A percentile compares a stretch with the other conserved stretches of the same genome.
Conservation (phyloP, 371 early-diverging fungal genomes). For the Mortierella sp. region DNA sequence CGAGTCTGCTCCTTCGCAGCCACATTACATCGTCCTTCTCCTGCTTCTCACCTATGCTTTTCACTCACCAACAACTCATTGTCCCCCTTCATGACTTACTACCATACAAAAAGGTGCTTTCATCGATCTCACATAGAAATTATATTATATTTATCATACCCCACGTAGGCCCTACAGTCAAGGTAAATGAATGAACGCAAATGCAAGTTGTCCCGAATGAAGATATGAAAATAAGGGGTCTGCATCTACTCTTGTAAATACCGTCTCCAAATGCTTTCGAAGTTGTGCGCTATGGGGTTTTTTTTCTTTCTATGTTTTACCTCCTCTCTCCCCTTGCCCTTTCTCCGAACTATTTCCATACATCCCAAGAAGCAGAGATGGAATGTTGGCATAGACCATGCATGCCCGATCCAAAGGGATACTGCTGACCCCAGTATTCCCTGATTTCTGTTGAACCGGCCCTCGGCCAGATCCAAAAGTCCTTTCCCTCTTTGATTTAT, state of each 20-base stretch:
- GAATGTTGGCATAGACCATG: slow-evolving; percentile 9
- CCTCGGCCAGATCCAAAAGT: not conserved
- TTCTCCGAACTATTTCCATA: slow-evolving; percentile 2
- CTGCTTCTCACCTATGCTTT: slow-evolving; percentile 4
- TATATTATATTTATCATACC: not conserved
- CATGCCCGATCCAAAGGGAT: slow-evolving; percentile 17
- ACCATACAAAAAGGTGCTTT: not conserved
- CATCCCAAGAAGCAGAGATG: not conserved
- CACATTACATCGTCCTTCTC: not conserved
- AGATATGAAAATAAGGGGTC: slow-evolving; percentile 1
- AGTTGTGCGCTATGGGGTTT: not conserved
- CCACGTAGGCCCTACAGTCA: not conserved
- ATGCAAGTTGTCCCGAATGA: not conserved
- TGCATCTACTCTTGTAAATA: not conserved
- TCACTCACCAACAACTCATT: not conserved
- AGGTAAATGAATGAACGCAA: not conserved
- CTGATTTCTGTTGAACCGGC: slow-evolving; percentile 13
- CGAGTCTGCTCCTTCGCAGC: slow-evolving; percentile 9
- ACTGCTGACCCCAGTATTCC: slow-evolving; percentile 11
- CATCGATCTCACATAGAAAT: not conserved
- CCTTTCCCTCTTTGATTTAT: not conserved
- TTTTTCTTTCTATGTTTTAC: not conserved
- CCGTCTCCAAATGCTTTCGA: not conserved
- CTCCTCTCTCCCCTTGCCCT: slow-evolving; percentile 6
- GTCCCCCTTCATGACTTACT: not conserved